These are phyloP conservation scores for Peniophora sp. DNA, from an alignment of 1,284 basidiomycete species.

Conservation along the genomic window DNA sequence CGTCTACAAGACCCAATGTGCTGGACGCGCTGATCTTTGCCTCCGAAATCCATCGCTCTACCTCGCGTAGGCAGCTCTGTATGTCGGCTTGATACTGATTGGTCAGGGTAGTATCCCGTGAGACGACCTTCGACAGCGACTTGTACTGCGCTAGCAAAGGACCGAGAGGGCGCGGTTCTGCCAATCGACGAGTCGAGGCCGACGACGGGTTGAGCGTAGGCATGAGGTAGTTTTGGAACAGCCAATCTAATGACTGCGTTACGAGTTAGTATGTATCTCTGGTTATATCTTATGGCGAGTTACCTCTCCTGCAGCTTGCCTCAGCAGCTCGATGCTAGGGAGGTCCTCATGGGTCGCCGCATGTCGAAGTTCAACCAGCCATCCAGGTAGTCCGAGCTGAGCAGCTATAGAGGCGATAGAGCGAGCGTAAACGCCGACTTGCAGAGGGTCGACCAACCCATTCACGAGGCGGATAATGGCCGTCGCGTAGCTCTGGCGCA, in stretches of 20 bases:
- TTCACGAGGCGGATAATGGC: conserved; percentile 90
- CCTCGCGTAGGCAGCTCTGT: conserved; percentile 39
- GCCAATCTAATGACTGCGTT: conserved; percentile 66
- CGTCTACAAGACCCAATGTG: conserved; percentile 35
- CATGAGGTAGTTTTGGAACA: conserved; percentile 75
- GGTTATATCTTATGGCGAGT: conserved; percentile 11
- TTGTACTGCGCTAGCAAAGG: conserved; percentile 70
- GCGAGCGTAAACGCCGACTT: conserved; percentile 80
- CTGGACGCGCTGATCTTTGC: conserved; percentile 43
- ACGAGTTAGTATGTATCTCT: neutral
- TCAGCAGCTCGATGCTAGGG: conserved; percentile 76
- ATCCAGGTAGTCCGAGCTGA: conserved; percentile 79
- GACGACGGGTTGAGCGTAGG: conserved; percentile 61
- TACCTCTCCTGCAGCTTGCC: conserved; percentile 71
- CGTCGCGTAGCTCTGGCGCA: conserved; percentile 66
- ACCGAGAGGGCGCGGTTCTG: conserved; percentile 38
- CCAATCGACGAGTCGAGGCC: conserved; percentile 16
- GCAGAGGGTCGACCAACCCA: conserved; percentile 89
- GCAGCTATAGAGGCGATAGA: conserved; percentile 86
- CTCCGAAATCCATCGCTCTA: conserved; percentile 70
- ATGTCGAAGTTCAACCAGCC: conserved; percentile 93
- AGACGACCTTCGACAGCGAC: conserved; percentile 47
- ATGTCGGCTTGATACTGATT: conserved; percentile 43
- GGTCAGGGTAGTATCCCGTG: conserved; percentile 54
- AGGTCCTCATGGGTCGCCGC: conserved; percentile 95